Conservation (phyloP, 352 stramenopile genomes). For the Aphanomyces invadans region DNA sequence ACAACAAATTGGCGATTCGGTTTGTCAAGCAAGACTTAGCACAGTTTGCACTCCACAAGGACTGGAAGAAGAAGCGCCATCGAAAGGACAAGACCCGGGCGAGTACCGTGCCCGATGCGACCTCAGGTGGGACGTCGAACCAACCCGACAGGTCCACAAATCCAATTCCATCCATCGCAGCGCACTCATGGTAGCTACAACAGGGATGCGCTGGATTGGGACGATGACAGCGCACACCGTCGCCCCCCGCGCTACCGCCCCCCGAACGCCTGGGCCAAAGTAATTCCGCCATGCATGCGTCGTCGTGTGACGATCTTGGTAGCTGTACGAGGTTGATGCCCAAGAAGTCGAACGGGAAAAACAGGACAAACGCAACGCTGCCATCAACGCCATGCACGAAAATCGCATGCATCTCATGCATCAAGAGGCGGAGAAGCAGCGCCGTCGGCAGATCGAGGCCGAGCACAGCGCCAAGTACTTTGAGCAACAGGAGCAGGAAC, state of each 20-base stretch:
- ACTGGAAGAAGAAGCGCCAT: not conserved
- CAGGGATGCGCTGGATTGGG: not conserved
- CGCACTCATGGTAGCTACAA: not conserved
- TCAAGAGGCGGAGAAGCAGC: constrained; percentile 4
- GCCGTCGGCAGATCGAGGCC: not conserved
- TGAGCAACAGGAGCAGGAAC: constrained; percentile 12
- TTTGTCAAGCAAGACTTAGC: constrained; percentile 7
- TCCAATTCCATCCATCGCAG: too few relatives aligned
- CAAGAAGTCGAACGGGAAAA: constrained; percentile 17
- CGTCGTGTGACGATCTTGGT: not conserved
- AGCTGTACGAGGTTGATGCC: constrained; percentile 21
- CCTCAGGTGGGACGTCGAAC: not conserved
- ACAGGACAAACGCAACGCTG: not conserved
- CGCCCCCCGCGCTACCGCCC: constrained; percentile 11
- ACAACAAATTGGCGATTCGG: not conserved
- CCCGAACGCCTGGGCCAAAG: constrained; percentile 23
- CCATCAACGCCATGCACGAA: not conserved
- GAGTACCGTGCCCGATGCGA: not conserved
- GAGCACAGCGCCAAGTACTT: not conserved
- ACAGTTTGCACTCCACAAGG: constrained; percentile 3
- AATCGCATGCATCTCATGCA: not conserved
- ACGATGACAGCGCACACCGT: not conserved
- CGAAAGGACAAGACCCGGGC: not conserved
- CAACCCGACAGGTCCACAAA: not conserved
- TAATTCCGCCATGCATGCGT: not conserved